Evolutionary conservation across 2,329 filamentous ascomycete genomes (phyloP), one percentile per base, ranked within the genome.

Genomic region (Purpureocillium takamizusanense): DNA sequence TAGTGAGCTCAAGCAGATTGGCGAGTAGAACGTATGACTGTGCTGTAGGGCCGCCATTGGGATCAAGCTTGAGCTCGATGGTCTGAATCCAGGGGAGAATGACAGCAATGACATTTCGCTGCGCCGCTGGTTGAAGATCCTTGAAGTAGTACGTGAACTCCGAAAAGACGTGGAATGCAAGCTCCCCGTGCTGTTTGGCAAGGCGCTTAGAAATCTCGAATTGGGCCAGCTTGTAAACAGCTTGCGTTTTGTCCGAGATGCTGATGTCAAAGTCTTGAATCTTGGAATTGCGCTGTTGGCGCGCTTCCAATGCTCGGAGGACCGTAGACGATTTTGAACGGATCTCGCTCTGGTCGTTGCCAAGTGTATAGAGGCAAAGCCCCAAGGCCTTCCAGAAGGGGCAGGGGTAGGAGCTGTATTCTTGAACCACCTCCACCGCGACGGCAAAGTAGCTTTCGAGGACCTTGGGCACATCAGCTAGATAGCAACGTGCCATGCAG

Each of bases 261-360:
- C 89, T 95, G 51, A 98, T 97, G 53, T 98, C 92, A 42, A 95
- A 94, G 57, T 98, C 92, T 55, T 95, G 87, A 7, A 98, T 79
- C 54, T 94, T 94, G 2, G 90, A 95, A 46, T 79, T 92, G 47
- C 85, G 69, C 3, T 63, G 63, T 47, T 92, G 85, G 17, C 86
- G 78, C 47, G 88, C 80, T 59, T 97, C 92, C 2, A 97, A 67
- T 0, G 79, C 80, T 31, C 88, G 77, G 11, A 98, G 69, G 25
- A 97, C 69, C 35, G 81, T 78, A 1, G 85, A 85, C 1, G 92
- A 92, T 57, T 94, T 94, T 51, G 86, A 88, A 31, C 92, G 74
- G 32, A 97, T 87, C 42, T 88, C 81, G 48, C 85, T 89, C 53
- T 88, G 83, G 47, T 95, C 86, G 45, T 94, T 94, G 12, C 94